Conservation (phyloP, 2,329 filamentous ascomycete genomes). For the Scopulariopsis brevicaulis region DNA sequence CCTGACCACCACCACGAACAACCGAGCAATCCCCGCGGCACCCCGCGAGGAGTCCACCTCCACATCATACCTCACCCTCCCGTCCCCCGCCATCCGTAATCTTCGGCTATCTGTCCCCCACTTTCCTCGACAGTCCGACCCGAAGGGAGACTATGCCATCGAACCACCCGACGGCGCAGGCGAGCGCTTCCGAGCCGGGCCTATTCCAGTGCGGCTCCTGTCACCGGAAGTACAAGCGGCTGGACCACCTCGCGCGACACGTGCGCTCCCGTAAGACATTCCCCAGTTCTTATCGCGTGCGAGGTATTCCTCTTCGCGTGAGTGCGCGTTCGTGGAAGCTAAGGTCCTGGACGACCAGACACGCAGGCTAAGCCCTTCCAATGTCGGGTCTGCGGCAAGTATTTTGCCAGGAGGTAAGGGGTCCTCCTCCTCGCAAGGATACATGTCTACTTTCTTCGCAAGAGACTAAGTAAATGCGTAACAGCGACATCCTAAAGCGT, state of each 20-base stretch:
- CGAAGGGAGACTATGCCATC: neutral
- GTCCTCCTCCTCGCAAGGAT: neutral
- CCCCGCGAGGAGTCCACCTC: neutral
- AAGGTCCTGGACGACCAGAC: slow-evolving; percentile 13
- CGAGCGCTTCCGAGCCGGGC: neutral
- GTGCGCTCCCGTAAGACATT: slow-evolving; percentile 23
- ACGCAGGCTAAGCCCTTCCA: slow-evolving; percentile 38
- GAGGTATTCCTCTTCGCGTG: no score
- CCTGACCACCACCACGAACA: no score
- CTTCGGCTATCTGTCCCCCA: neutral
- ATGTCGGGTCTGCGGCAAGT: slow-evolving; percentile 39
- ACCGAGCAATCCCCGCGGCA: neutral
- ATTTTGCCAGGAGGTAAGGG: slow-evolving; percentile 34
- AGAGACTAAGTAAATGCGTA: neutral
- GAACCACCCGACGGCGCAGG: neutral
- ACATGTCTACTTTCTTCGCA: no score
- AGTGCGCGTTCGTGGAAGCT: neutral
- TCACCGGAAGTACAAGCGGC: slow-evolving; percentile 37
- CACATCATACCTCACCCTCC: neutral
- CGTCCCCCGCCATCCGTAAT: neutral
- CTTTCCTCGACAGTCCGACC: neutral
- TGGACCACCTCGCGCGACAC: slow-evolving; percentile 40
- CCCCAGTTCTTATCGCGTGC: neutral
- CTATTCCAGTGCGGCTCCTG: slow-evolving; percentile 21
- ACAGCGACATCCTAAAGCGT: slow-evolving; percentile 35